phyloP scores from a whole-genome alignment of 2,329 filamentous ascomycete genomes.

The Anthostomella pinea region DNA sequence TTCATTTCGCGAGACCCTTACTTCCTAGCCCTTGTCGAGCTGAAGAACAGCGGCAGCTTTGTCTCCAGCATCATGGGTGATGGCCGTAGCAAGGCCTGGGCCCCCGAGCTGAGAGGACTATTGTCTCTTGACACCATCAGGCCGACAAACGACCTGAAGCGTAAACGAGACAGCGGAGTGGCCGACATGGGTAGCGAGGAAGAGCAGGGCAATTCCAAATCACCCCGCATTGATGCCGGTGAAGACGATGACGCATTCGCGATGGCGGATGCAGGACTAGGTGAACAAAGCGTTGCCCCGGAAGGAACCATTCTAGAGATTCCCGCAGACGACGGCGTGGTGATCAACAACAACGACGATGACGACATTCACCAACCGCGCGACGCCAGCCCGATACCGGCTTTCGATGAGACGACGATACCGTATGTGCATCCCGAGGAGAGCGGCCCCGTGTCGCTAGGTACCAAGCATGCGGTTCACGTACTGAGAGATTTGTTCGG shows the following conservation, averaged over 20 bases:
- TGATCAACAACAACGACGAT: slow-evolving; percentile 41
- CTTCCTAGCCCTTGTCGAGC: slow-evolving; percentile 81
- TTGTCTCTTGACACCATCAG: slow-evolving; percentile 82
- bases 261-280: slow-evolving; percentile 48
- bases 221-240: slow-evolving; percentile 65
- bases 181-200: slow-evolving; percentile 72
- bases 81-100: slow-evolving; percentile 75
- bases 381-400: slow-evolving; percentile 49
- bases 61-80: slow-evolving; percentile 84
- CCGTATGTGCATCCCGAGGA: slow-evolving; percentile 78
- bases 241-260: slow-evolving; percentile 60
- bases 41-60: slow-evolving; percentile 89
- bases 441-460: slow-evolving; percentile 80
- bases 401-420: slow-evolving; percentile 75
- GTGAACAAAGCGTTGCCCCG: slow-evolving; percentile 50
- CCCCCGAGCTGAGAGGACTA: slow-evolving; percentile 87
- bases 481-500: slow-evolving; percentile 88
- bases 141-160: slow-evolving; percentile 77
- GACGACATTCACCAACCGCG: slow-evolving; percentile 46
- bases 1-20: slow-evolving; percentile 87
- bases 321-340: slow-evolving; percentile 50
- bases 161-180: slow-evolving; percentile 87
- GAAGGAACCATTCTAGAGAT: slow-evolving; percentile 66
- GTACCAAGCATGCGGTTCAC: slow-evolving; percentile 94
- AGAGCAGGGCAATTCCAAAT: slow-evolving; percentile 61